Base-by-base conservation (phyloP, 2,329 filamentous ascomycete genomes). In the Ceratocystis harringtonii region DNA sequence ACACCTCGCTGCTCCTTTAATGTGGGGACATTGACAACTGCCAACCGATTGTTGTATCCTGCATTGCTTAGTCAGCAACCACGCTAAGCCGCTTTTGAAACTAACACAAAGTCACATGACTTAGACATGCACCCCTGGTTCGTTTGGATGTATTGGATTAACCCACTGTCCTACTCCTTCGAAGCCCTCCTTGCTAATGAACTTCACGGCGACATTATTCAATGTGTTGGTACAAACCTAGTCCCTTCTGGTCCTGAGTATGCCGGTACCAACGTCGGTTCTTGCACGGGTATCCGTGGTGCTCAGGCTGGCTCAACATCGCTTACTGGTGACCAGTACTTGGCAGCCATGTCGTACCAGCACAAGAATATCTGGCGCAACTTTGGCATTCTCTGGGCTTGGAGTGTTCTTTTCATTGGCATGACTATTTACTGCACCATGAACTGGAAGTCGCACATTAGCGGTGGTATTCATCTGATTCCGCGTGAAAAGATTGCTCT, bases 121-220 rank as follows among this genome's bases (percentile, higher is more conserved):
- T 30, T 44, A 65, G 64, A 82, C 67, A 86, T 86, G 84, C 81
- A 83, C 50, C 79, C 80, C 0, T 86, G 83, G 82, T 80, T 87
- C 28, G 74, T 77, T 2, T 87, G 84, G 84, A 72, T 86, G 2
- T 84, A 79, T 68, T 85, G 83, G 81, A 80, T 86, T 25, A 80
- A 87, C 68, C 87, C 87, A 0, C 75, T 90, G 2, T 82, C 86
- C 0, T 90, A 89, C 66, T 84, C 79, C 0, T 90, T 89, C 66
- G 84, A 89, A 69, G 81, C 81, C 0, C 73, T 91, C 0, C 78
- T 90, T 70, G 78, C 84, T 0, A 90, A 90, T 69, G 87, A 91
- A 71, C 89, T 90, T 66, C 79, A 87, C 68, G 75, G 74, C 43
- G 75, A 86, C 70, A 76, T 70, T 1, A 78, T 84, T 19, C 74